Evolutionary conservation across 441 rosid genomes (phyloP).

Genomic region (Sinapis alba): DNA sequence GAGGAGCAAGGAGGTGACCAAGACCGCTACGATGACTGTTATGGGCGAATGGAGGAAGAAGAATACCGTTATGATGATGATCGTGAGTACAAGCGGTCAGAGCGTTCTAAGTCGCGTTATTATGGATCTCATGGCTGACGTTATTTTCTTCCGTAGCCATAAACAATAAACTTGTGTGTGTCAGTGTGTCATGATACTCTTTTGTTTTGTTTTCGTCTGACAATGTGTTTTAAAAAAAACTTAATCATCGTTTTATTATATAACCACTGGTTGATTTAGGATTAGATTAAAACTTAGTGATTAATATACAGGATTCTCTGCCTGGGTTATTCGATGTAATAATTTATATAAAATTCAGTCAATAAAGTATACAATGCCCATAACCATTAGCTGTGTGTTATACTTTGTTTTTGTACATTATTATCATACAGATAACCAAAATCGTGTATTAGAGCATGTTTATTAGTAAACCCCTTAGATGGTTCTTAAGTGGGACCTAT

Average conservation of each 20-base stretch:
- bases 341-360: not conserved
- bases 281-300: not conserved
- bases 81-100: slow-evolving; percentile 34
- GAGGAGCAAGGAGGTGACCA: slow-evolving; percentile 48
- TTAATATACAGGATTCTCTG: not conserved
- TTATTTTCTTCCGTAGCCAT: not conserved
- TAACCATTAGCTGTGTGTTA: not conserved
- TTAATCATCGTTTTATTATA: not conserved
- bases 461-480: too few relatives aligned
- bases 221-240: not conserved
- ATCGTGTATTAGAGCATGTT: not conserved
- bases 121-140: slow-evolving; percentile 1
- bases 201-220: not conserved
- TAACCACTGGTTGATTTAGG: not conserved
- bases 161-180: slow-evolving; percentile 17
- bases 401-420: too few relatives aligned
- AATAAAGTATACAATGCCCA: not conserved
- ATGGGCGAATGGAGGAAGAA: slow-evolving; percentile 45
- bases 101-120: slow-evolving; percentile 33
- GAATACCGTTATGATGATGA: slow-evolving; percentile 34
- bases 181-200: slow-evolving; percentile 17
- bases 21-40: slow-evolving; percentile 62
- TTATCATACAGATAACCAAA: not conserved
- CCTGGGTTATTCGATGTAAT: not conserved
- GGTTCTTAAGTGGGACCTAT: too few relatives aligned